A percentile compares a stretch with the other conserved stretches of the same genome.
Evolutionary conservation across 345 rosid species (phyloP).

Genomic region (Euphorbia pulcherrima): DNA sequence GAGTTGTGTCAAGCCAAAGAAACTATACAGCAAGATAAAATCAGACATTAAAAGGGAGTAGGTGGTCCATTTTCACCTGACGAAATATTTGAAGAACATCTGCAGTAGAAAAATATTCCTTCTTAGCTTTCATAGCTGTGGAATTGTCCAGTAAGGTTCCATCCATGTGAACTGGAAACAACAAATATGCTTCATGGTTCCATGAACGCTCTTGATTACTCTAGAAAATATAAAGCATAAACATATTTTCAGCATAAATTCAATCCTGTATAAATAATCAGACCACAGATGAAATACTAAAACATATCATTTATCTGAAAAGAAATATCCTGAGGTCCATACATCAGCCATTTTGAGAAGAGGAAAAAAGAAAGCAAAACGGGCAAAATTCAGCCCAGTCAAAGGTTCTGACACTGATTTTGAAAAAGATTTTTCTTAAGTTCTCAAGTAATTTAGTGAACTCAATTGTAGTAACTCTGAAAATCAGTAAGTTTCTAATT

Average conservation of each 20-base stretch:
- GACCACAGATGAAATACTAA: not conserved
- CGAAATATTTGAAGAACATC: slow-evolving; percentile 89
- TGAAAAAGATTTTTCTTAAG: not conserved
- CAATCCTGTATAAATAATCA: not conserved
- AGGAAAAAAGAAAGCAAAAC: not conserved
- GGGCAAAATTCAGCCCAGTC: not conserved
- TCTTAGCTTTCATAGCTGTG: slow-evolving; percentile 71
- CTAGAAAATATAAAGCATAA: slow-evolving; percentile 30
- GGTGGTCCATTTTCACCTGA: slow-evolving; percentile 50
- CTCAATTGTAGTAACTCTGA: not conserved
- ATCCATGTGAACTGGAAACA: slow-evolving; percentile 95
- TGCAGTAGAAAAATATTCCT: slow-evolving; percentile 72
- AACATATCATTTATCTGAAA: not conserved
- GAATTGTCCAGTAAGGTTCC: slow-evolving; percentile 89
- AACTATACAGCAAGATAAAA: slow-evolving; percentile 8
- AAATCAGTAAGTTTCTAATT: not conserved
- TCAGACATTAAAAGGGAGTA: slow-evolving; percentile 2
- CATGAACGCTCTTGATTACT: slow-evolving; percentile 67
- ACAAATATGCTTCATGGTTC: slow-evolving; percentile 92
- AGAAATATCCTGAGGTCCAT: not conserved
- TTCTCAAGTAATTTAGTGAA: not conserved
- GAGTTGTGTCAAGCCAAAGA: not conserved
- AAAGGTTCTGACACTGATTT: too few species aligned
- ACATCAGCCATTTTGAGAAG: not conserved
- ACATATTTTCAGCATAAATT: not conserved